Base-by-base conservation (phyloP, 2,329 filamentous ascomycete genomes). In the Penicillium sp. region DNA sequence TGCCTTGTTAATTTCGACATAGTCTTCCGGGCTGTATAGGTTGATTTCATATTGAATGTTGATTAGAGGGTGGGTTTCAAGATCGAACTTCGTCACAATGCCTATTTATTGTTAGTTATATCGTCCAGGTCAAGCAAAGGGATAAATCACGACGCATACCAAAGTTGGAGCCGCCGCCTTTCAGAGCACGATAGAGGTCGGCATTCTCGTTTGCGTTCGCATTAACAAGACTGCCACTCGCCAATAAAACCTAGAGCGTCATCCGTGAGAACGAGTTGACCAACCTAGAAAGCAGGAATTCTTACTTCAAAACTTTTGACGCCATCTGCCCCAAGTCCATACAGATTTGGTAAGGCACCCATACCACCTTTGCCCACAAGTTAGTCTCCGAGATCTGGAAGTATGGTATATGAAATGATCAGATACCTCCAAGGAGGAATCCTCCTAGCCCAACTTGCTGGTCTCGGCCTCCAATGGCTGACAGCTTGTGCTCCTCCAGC, bases 1-100 rank as follows among this genome's bases (percentile, higher is more conserved):
- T 30, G 50, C 50, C 24, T 45, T 45, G 38, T 30, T 52, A 21
- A 52, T 43, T 52, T 45, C 38, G 21, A 52, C 40, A 16, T 52
- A 52, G 50, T 52, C 50, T 14, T 43, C 38, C 5, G 50, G 24
- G 23, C 45, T 45, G 35, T 52, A 52, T 14, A 52, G 16, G 16
- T 52, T 52, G 24, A 45, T 52, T 20, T 38, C 46, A 16, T 52
- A 52, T 52, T 52, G 50, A 2, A 46, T 11, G 38, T 52, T 52
- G 33, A 52, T 52, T 4, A 52, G 24, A 24, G 40, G 50, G 40
- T 52, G 9, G 23, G 23, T 52, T 45, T 45, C 24, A 11, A 52
- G 23, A 40, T 45, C 50, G 18, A 52, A 52, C n/a, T 26, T 26
- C 0, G 40, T 52, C 24, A 52, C 24, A n/a, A 46, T 52, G 24